Percentiles rank a stretch among this genome's conserved stretches.
Evolutionary conservation across 306 rosid genomes (phyloP).

Genomic region (Sophora flavescens): DNA sequence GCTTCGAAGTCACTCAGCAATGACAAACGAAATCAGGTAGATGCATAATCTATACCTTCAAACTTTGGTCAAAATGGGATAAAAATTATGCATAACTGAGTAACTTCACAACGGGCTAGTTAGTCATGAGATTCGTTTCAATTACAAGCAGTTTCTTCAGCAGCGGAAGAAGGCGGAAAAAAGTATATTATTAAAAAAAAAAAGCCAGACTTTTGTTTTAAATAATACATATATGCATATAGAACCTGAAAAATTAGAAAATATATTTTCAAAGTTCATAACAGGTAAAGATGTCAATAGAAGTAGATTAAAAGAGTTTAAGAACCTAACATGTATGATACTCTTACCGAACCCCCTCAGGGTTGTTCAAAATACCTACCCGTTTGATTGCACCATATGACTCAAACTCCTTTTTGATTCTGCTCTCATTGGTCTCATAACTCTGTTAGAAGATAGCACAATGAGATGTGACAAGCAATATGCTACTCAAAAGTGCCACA

Average conservation of each 20-base stretch:
- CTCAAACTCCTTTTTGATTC: conserved; percentile 98
- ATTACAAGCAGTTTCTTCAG: conserved; percentile 29
- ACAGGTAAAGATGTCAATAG: conserved; percentile 19
- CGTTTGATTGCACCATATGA: conserved; percentile 98
- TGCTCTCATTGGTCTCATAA: conserved; percentile 96
- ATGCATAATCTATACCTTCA: conserved; percentile 10
- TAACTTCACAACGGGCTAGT: conserved; percentile 38
- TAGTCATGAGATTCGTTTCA: conserved; percentile 28
- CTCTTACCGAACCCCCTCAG: conserved; percentile 90
- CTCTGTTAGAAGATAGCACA: conserved; percentile 66
- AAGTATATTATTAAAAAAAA: background rate
- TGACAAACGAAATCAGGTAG: conserved; percentile 33
- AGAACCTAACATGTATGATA: conserved; percentile 50
- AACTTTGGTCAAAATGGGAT: conserved; percentile 30
- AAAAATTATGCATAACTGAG: conserved; percentile 22
- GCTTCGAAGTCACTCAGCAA: conserved; percentile 33
- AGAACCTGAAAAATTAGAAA: conserved; percentile 28
- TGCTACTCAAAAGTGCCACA: conserved; percentile 5
- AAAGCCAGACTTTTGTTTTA: background rate
- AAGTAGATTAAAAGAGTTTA: conserved; percentile 4
- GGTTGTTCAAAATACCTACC: conserved; percentile 95
- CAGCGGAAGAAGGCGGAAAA: background rate
- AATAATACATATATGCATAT: background rate
- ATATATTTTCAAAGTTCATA: background rate
- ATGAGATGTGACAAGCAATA: conserved; percentile 35